These are phyloP conservation scores for Moniliophthora roreri DNA, from an alignment of 1,284 basidiomycete species.

Conservation along the genomic window DNA sequence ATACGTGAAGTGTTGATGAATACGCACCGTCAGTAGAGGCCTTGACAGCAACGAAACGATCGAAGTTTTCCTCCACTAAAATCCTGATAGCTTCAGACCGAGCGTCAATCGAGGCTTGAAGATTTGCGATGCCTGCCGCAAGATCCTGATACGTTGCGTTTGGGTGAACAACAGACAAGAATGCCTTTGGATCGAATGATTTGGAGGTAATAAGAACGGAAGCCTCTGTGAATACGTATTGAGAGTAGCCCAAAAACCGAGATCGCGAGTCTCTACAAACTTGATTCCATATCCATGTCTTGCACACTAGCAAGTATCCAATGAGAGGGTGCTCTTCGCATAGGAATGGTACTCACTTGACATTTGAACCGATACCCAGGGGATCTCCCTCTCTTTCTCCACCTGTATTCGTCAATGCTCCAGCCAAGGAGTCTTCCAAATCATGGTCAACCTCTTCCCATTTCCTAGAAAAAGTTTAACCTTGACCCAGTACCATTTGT, in stretches of 20 bases:
- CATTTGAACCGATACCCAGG: conserved; percentile 57
- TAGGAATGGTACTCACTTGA: conserved; percentile 53
- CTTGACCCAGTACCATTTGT: conserved; percentile 3
- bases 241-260: too few species aligned
- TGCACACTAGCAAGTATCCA: conserved; percentile 44
- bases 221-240: conserved; percentile 52
- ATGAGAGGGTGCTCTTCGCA: background rate
- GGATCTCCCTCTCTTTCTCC: conserved; percentile 65
- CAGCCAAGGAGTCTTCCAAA: conserved; percentile 63
- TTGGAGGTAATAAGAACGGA: conserved; percentile 87
- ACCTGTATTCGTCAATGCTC: conserved; percentile 51
- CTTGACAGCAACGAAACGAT: conserved; percentile 97
- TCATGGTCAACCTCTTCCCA: conserved; percentile 86
- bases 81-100: conserved; percentile 92
- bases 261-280: conserved; percentile 48
- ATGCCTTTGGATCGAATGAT: conserved; percentile 93
- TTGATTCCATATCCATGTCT: conserved; percentile 72
- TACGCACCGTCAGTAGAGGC: conserved; percentile 88
- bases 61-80: conserved; percentile 97
- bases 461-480: conserved; percentile 41
- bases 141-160: conserved; percentile 96
- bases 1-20: background rate
- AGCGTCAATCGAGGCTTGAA: conserved; percentile 80
- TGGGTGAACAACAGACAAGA: conserved; percentile 90
- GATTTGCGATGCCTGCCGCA: conserved; percentile 67